Percentiles rank a stretch among this genome's conserved stretches.
Conservation (phyloP, 345 rosid species). For the Citrus sp. region DNA sequence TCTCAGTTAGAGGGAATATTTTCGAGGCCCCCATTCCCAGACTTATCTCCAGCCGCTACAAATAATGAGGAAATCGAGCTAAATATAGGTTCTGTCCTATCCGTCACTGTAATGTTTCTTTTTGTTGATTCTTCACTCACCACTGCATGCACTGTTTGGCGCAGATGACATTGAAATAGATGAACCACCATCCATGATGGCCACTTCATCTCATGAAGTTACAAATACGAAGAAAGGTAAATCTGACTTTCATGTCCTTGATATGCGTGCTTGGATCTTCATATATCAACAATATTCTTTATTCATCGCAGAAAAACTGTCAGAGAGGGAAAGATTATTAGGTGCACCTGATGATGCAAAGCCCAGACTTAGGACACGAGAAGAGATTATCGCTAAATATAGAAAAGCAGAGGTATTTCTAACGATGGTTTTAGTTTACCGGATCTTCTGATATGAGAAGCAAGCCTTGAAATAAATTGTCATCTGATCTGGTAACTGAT, state of each 20-base stretch:
- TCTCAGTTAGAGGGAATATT: slow-evolving; percentile 37
- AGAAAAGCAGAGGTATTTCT: slow-evolving; percentile 40
- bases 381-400: slow-evolving; percentile 54
- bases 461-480: neutral
- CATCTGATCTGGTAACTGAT: slow-evolving; percentile 5
- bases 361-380: slow-evolving; percentile 42
- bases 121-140: neutral
- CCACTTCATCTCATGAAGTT: slow-evolving; percentile 31
- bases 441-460: neutral
- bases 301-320: slow-evolving; percentile 30
- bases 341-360: slow-evolving; percentile 32
- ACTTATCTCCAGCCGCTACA: slow-evolving; percentile 14
- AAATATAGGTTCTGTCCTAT: slow-evolving; percentile 34
- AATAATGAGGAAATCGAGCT: slow-evolving; percentile 33
- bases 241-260: slow-evolving; percentile 7
- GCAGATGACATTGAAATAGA: slow-evolving; percentile 58
- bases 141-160: slow-evolving; percentile 12
- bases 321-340: slow-evolving; percentile 44
- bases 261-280: neutral
- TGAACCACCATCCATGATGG: slow-evolving; percentile 24
- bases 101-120: slow-evolving; percentile 1
- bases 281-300: neutral
- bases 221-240: slow-evolving; percentile 21
- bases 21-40: slow-evolving; percentile 29
- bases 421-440: neutral